Percentiles rank a stretch among this genome's conserved stretches.
These are phyloP conservation scores for Torulaspora franciscae DNA, from an alignment of 805 yeast genomes.

Conservation along the genomic window DNA sequence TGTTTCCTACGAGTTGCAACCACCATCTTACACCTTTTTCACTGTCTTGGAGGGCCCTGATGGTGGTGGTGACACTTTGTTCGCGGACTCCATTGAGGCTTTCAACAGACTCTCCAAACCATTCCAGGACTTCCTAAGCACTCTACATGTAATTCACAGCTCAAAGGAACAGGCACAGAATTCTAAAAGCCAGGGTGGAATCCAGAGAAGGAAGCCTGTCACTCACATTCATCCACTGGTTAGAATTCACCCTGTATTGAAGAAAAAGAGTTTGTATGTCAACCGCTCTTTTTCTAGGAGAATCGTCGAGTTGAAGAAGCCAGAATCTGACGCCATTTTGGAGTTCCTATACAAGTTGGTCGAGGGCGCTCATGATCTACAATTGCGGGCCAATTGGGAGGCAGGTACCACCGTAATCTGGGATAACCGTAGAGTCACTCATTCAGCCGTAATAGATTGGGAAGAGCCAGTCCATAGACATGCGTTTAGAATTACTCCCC, in stretches of 20 bases:
- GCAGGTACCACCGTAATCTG: constrained; percentile 66
- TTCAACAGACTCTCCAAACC: constrained; percentile 65
- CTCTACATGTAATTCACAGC: constrained; percentile 64
- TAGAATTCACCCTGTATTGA: constrained; percentile 68
- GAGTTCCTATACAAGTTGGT: constrained; percentile 52
- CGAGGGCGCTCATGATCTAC: constrained; percentile 54
- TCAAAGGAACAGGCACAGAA: constrained; percentile 64
- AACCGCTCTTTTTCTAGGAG: constrained; percentile 59
- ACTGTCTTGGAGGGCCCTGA: constrained; percentile 56
- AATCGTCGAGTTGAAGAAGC: constrained; percentile 67
- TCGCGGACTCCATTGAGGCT: constrained; percentile 67
- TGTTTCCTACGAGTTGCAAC: constrained; percentile 66
- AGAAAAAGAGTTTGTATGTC: constrained; percentile 52
- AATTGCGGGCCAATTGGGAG: constrained; percentile 67
- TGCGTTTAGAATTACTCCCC: constrained; percentile 67
- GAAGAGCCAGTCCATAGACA: constrained; percentile 63
- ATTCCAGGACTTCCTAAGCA: constrained; percentile 52
- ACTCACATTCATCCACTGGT: constrained; percentile 60
- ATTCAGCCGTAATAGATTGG: constrained; percentile 70
- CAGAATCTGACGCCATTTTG: constrained; percentile 61
- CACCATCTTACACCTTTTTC: constrained; percentile 68
- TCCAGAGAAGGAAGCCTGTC: constrained; percentile 60
- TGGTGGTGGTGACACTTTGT: constrained; percentile 75
- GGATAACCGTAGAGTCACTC: constrained; percentile 72
- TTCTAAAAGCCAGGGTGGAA: constrained; percentile 52